Base-by-base conservation (phyloP, 768 basidiomycete genomes). In the Panaeolus papilionaceus region DNA sequence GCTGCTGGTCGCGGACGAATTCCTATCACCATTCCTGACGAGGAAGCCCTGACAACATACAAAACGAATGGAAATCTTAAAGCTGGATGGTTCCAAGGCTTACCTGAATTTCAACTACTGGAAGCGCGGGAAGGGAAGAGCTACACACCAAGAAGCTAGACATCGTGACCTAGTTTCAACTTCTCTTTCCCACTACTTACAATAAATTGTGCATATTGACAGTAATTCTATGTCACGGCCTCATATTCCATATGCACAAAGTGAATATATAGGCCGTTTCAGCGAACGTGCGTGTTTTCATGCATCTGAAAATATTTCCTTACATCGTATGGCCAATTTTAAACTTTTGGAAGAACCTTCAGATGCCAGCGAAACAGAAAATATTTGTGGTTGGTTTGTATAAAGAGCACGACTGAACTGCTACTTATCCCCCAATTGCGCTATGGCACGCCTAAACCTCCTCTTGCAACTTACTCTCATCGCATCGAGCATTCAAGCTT, bases 61-160 rank as follows among this genome's bases (percentile, higher is more conserved):
- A 68, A 70, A 49, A 67, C 65, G 2, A 74, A 76, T 18, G 79
- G 80, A 6, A 71, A 68, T 12, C 64, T 75, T 64, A 33, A 11
- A 9, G 78, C 72, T 16, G 82, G 81, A 8, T 81, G 78, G 80
- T 81, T 82, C 72, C 77, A 76, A 66, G 81, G 77, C 11, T 68
- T 73, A 42, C 74, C 77, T 42, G 79, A 82, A 70, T 82, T 82
- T 69, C 73, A 78, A 64, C 68, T 80, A 18, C 69, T 82, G 40
- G 81, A 81, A 68, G 71, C 72, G 2, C 73, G 75, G 45, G 81
- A 82, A 66, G 79, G 80, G 1, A 72, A 70, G 33, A 58, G 14
- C 6, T 58, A 33, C 28, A 12, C 26, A 58, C 26, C 28, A 16
- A 11, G 26, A 37, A 49, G 8, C n/a, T 14, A 58, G 26, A 10